Conservation (phyloP, 202 grass and related monocot species). For the Zoysia matrella region DNA sequence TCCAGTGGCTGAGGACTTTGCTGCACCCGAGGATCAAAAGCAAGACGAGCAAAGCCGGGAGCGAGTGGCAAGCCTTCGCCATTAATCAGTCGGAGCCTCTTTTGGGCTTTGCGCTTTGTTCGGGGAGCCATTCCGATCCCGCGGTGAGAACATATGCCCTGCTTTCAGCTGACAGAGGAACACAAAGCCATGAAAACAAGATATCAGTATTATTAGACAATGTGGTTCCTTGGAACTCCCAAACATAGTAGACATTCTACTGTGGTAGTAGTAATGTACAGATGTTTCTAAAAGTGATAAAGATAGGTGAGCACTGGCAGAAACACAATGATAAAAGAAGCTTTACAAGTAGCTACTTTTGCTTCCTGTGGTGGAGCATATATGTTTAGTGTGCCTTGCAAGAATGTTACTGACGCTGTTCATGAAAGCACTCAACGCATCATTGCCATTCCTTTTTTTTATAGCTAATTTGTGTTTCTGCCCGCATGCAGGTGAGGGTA, state of each 20-base stretch:
- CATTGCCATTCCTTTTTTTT: background rate
- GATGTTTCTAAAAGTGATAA: slow-evolving; percentile 57
- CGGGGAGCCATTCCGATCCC: slow-evolving; percentile 83
- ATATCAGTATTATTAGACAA: background rate
- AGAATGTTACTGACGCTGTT: slow-evolving; percentile 36
- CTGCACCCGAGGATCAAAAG: background rate
- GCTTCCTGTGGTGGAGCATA: background rate
- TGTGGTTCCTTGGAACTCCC: slow-evolving; percentile 19
- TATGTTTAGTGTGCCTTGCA: background rate
- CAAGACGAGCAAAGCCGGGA: slow-evolving; percentile 45
- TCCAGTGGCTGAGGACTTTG: slow-evolving; percentile 65
- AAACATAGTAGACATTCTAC: slow-evolving; percentile 16
- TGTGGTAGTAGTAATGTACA: background rate
- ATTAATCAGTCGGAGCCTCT: slow-evolving; percentile 70
- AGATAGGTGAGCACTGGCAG: slow-evolving; percentile 16
- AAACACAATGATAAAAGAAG: slow-evolving; percentile 57
- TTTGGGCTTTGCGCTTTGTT: slow-evolving; percentile 81
- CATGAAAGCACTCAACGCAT: slow-evolving; percentile 34
- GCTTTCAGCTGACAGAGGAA: background rate
- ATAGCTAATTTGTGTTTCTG: background rate
- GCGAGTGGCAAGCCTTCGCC: slow-evolving; percentile 66
- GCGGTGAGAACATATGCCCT: slow-evolving; percentile 50
- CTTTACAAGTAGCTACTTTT: slow-evolving; percentile 34
- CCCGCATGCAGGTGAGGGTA: slow-evolving; percentile 53
- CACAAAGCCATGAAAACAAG: slow-evolving; percentile 17